These are phyloP conservation scores for Filosporella fistucella DNA, from an alignment of 495 filamentous ascomycete genomes.

Conservation along the genomic window DNA sequence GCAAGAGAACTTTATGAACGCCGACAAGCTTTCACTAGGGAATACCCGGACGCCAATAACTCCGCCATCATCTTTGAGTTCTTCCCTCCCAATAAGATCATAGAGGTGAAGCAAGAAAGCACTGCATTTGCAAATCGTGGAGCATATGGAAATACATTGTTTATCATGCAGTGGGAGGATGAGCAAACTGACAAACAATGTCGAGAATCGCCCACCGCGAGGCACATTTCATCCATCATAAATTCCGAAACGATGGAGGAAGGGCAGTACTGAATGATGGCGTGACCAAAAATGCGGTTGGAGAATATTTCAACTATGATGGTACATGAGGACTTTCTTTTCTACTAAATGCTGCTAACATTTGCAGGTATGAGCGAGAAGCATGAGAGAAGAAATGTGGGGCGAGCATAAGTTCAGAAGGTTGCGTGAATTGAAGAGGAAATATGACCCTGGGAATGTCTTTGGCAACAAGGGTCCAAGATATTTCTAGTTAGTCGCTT, in stretches of 20 bases:
- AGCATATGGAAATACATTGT: conserved; percentile 15
- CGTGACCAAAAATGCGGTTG: conserved; percentile 17
- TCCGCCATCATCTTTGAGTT: conserved; percentile 24
- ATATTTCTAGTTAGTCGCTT: too few species aligned
- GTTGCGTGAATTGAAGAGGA: conserved; percentile 41
- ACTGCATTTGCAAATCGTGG: conserved; percentile 30
- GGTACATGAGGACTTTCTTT: not conserved
- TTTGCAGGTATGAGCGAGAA: not conserved
- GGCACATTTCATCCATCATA: too few species aligned
- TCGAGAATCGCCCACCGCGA: too few species aligned
- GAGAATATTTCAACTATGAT: conserved; percentile 32
- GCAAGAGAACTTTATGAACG: not conserved
- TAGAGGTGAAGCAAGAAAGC: conserved; percentile 11
- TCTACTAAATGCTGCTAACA: not conserved
- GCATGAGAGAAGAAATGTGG: conserved; percentile 25
- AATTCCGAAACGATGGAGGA: too few species aligned
- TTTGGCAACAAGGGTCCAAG: conserved; percentile 29
- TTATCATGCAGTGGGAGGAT: conserved; percentile 16
- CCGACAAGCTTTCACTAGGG: conserved; percentile 8
- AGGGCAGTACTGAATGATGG: too few species aligned
- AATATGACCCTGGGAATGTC: conserved; percentile 52
- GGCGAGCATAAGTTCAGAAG: conserved; percentile 39
- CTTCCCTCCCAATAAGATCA: conserved; percentile 31
- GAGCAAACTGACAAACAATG: conserved; percentile 24
- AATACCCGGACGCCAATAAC: conserved; percentile 5